A percentile compares a stretch with the other conserved stretches of the same genome.
Conservation (phyloP, 331 rosid genomes). For the Malus hybrid region DNA sequence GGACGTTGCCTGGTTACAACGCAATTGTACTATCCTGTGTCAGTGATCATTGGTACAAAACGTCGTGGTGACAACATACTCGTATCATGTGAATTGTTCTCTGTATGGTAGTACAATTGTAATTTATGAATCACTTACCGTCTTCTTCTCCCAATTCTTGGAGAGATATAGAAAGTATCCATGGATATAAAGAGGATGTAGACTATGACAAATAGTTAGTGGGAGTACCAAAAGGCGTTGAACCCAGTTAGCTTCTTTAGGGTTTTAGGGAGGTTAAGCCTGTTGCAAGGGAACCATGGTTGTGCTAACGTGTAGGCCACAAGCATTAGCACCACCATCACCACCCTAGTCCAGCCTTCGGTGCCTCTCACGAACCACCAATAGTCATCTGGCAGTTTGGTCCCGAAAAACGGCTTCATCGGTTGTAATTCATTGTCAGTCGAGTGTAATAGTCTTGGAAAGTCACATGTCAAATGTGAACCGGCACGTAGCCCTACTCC, state of each 20-base stretch:
- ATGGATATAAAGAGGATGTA: conserved; percentile 68
- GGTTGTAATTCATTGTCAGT: conserved; percentile 45
- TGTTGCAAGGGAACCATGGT: conserved; percentile 72
- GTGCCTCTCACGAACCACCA: conserved; percentile 97
- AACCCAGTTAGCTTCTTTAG: conserved; percentile 72
- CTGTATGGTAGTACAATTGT: too few species aligned
- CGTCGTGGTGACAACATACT: too few species aligned
- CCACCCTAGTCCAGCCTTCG: conserved; percentile 81
- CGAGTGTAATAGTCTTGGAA: conserved; percentile 66
- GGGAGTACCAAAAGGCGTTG: conserved; percentile 97
- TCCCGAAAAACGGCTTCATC: conserved; percentile 60
- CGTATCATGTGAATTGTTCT: too few species aligned
- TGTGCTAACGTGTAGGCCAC: conserved; percentile 72
- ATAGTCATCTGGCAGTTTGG: conserved; percentile 45
- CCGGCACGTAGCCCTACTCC: conserved; percentile 66
- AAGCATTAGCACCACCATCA: conserved; percentile 74
- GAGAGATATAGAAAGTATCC: conserved; percentile 73
- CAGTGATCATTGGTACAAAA: too few species aligned
- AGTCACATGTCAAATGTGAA: conserved; percentile 76
- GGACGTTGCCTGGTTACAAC: too few species aligned
- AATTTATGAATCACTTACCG: conserved; percentile 34
- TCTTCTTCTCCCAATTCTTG: conserved; percentile 82
- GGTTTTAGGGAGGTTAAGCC: conserved; percentile 50
- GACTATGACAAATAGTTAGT: conserved; percentile 76
- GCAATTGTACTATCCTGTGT: too few species aligned